Conservation (phyloP, 208 protist species). For the Trypanosoma melophagium region DNA sequence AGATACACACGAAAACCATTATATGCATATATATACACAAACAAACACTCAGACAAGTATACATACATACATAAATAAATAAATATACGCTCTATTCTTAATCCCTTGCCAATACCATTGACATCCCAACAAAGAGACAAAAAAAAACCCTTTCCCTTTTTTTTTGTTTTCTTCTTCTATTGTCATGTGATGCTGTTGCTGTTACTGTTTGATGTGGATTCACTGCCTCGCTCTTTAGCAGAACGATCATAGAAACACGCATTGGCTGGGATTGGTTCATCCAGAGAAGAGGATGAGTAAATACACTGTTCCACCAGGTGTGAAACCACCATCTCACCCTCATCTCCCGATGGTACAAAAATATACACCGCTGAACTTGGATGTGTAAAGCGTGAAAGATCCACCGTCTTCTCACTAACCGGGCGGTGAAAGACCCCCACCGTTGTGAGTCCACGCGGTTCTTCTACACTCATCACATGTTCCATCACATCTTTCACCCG, state of each 20-base stretch:
- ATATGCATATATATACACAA: no score
- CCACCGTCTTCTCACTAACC: constrained; percentile 31
- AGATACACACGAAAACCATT: no score
- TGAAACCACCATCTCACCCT: constrained; percentile 31
- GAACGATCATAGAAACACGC: constrained; percentile 78
- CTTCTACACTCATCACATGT: constrained; percentile 37
- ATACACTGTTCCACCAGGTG: constrained; percentile 31
- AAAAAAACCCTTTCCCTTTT: no score
- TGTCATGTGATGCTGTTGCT: background rate
- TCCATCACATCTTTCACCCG: constrained; percentile 51
- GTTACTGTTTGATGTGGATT: no score
- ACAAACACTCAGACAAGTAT: no score
- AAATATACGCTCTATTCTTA: no score
- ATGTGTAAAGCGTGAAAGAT: constrained; percentile 52
- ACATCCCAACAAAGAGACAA: background rate
- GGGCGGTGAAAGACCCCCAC: constrained; percentile 46
- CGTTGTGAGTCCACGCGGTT: constrained; percentile 37
- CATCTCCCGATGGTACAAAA: constrained; percentile 40
- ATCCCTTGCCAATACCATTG: no score
- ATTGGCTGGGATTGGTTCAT: constrained; percentile 53
- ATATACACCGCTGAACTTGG: constrained; percentile 63
- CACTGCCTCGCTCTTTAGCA: constrained; percentile 39
- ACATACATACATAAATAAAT: no score
- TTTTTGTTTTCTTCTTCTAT: no score
- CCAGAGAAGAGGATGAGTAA: constrained; percentile 27